Evolutionary conservation across 352 stramenopile genomes (phyloP), one percentile per base, ranked within the genome.

Genomic region (Pythium sp.): DNA sequence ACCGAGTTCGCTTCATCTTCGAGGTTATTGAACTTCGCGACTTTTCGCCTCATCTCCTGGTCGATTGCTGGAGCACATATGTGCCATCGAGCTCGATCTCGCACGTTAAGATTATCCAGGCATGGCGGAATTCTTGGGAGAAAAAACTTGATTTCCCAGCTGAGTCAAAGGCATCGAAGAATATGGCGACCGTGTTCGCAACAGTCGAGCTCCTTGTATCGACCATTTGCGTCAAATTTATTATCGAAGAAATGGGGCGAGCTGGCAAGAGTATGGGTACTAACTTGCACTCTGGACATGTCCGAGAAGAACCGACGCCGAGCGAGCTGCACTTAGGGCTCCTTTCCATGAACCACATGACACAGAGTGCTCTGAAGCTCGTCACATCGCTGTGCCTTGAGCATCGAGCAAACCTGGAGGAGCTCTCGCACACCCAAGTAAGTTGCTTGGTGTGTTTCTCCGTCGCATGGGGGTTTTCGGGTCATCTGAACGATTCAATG

Each of bases 391-490:
- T 80, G 47, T 82, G 74, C 24, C 82, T 89, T 20, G 55, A 68
- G 2, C 78, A 80, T 58, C 81, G 74, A 28, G 65, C 70, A 3
- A 65, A 76, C 2, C 36, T 85, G 6, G 76, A 79, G 46, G 72
- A 83, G 22, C 54, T 78, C 0, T 64, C 77, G 1, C 64, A 65
- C 1, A 15, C 67, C 0, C 70, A 81, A 53, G 34, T 86, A 9
- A 64, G 72, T 2, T 70, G 77, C 9, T 46, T 89, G 2, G 70
- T 80, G 12, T 73, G 69, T 0, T 90, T 89, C 55, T 68, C 76
- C n/a, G 68, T 87, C 2, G 60, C 86, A 0, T 91, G 80, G 81
- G 81, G 79, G 0, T 79, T 87, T 54, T 34, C 63, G 4, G 79
- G 81, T 0, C 83, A 90, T n/a, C 41, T 89, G 0, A 32, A 34